Evolutionary conservation across 345 rosid species (phyloP).

Genomic region (Murraya paniculata): DNA sequence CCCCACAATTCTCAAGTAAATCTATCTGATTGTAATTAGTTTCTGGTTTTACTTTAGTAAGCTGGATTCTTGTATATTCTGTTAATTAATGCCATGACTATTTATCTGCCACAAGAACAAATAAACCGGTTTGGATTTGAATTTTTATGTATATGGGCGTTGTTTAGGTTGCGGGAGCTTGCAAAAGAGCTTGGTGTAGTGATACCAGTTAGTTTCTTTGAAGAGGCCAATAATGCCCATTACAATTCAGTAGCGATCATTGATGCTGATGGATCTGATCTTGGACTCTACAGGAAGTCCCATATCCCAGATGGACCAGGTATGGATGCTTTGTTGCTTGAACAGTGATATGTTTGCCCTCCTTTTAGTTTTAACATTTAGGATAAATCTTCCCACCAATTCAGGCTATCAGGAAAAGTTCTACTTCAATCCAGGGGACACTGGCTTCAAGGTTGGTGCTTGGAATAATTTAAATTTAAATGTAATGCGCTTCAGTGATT

Average conservation of each 20-base stretch:
- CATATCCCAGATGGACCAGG: constrained; percentile 99
- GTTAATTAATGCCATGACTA: background rate
- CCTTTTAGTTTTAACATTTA: constrained; percentile 13
- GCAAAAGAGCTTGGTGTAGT: constrained; percentile 87
- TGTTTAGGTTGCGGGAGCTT: constrained; percentile 77
- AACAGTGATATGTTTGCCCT: background rate
- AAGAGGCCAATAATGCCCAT: constrained; percentile 91
- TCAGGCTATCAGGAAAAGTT: constrained; percentile 95
- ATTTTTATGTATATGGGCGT: background rate
- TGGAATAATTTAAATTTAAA: background rate
- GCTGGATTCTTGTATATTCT: background rate
- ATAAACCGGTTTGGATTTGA: constrained; percentile 2
- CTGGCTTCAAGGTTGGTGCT: constrained; percentile 82
- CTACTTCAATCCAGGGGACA: constrained; percentile 96
- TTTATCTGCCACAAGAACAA: background rate
- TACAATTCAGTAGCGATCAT: constrained; percentile 86
- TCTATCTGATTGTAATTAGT: background rate
- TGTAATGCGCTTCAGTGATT: background rate
- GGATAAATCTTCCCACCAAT: background rate
- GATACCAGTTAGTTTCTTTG: constrained; percentile 92
- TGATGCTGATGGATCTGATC: constrained; percentile 92
- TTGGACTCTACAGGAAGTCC: constrained; percentile 90
- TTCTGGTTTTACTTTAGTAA: background rate
- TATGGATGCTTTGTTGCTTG: constrained; percentile 22
- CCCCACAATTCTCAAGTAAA: constrained; percentile 76